Percentiles rank a stretch among this genome's conserved stretches.
phyloP scores from a whole-genome alignment of 768 basidiomycete species.

The Xanthoconium purpureum region DNA sequence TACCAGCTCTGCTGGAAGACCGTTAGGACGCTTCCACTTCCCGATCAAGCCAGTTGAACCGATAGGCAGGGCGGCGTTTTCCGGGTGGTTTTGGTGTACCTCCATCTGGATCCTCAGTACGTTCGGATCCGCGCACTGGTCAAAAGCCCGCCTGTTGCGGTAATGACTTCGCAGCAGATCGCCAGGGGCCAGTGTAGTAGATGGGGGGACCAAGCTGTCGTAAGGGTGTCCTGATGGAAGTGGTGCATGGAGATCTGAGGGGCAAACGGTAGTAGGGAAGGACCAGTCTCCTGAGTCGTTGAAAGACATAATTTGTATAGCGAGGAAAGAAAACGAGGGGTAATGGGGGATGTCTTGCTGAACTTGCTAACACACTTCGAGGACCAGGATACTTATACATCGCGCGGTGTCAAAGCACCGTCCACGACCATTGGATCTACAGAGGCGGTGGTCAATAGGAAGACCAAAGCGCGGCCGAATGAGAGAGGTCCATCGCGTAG shows the following conservation, averaged over 20 bases:
- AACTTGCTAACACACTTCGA: background rate
- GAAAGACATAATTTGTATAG: conserved; percentile 1
- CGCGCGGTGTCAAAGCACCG: background rate
- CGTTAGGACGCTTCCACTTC: background rate
- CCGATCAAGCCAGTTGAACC: background rate
- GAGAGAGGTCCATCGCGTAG: background rate
- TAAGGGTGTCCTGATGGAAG: background rate
- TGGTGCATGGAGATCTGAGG: background rate
- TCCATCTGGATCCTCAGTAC: background rate
- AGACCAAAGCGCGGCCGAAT: background rate
- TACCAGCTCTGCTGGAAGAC: background rate
- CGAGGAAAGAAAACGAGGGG: background rate
- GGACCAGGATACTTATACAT: conserved; percentile 1
- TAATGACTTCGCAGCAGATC: conserved; percentile 1
- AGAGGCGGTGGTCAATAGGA: conserved; percentile 1
- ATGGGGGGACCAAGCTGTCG: background rate
- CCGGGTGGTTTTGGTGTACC: background rate
- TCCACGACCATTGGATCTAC: background rate
- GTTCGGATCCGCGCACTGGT: background rate
- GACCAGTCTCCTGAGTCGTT: background rate
- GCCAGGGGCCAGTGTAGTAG: background rate
- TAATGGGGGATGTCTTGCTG: background rate
- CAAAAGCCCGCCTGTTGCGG: background rate
- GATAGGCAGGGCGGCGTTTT: background rate
- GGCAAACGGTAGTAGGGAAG: conserved; percentile 3